Percentiles rank a stretch among this genome's conserved stretches.
Evolutionary conservation across 2,329 filamentous ascomycete species (phyloP).

Genomic region (Cercospora sesami): DNA sequence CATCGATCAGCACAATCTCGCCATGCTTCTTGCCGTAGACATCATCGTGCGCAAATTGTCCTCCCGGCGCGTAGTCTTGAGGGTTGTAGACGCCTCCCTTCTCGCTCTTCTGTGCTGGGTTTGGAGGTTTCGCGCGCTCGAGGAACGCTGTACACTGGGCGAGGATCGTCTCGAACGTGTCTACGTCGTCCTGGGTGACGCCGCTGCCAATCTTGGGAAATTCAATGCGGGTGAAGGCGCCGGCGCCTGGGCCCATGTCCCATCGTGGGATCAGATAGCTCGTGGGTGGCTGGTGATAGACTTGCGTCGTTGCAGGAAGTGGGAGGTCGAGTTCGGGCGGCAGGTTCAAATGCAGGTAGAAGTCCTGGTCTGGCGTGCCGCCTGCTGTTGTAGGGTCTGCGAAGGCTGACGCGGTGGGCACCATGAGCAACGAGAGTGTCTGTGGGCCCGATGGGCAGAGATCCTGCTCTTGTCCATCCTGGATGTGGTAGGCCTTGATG

Average conservation of each 20-base stretch:
- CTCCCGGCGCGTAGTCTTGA: constrained; percentile 72
- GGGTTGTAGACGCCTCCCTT: constrained; percentile 68
- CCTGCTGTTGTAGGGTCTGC: constrained; percentile 57
- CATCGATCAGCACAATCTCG: constrained; percentile 88
- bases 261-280: constrained; percentile 95
- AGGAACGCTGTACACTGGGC: constrained; percentile 97
- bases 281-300: constrained; percentile 90
- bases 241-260: constrained; percentile 84
- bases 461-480: constrained; percentile 78
- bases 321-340: constrained; percentile 93
- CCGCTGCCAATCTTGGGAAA: constrained; percentile 74
- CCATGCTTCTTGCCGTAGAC: constrained; percentile 51
- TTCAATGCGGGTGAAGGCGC: constrained; percentile 89
- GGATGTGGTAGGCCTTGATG: constrained; percentile 87
- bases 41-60: constrained; percentile 58
- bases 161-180: constrained; percentile 95
- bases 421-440: constrained; percentile 92
- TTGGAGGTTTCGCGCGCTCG: constrained; percentile 71
- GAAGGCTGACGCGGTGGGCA: constrained; percentile 78
- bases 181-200: constrained; percentile 83
- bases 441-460: constrained; percentile 85
- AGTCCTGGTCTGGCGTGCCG: constrained; percentile 73
- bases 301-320: constrained; percentile 90
- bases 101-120: constrained; percentile 36
- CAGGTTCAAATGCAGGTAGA: constrained; percentile 92